Evolutionary conservation across 202 grass and related monocot genomes (phyloP), one percentile per base, ranked within the genome.

Genomic region (Setaria viridis): DNA sequence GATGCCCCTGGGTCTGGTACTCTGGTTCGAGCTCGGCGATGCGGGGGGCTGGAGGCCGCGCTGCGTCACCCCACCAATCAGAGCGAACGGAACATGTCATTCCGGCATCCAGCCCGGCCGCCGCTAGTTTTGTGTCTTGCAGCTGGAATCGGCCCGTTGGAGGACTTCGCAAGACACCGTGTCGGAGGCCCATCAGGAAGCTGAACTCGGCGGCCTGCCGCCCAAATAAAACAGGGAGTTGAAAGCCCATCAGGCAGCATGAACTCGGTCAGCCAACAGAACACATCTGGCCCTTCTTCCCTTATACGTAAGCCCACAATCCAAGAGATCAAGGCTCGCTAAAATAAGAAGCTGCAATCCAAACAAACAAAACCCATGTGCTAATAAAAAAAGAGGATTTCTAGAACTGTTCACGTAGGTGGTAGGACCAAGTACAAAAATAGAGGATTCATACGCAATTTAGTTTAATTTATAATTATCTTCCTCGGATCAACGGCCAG

Each of bases 61-160:
- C 35, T 32, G 55, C 76, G 11, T 86, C 67, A 63, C 46, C 62
- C 76, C 3, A 80, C 84, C 84, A 86, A 84, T 88, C 67, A 72
- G 37, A 65, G 53, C n/a, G 4, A 48, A 51, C 29, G n/a, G 37
- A 82, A 71, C 85, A 30, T 25, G 70, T 56, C 78, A 75, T 49
- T 19, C 37, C 37, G 15, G 21, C 62, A 64, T 34, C 59, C 25
- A 13, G 59, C n/a, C 9, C 9, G 25, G 59, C 25, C 62, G 62
- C 62, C 30, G 5, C 30, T 15, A 15, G 62, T 55, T 70, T 73
- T 32, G 69, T 32, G 46, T 30, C 30, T 19, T 39, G 72, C 49
- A 12, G 30, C 15, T n/a, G 72, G 72, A 75, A 75, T 3, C 30
- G 15, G 49, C 47, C 43, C 43, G 39, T 20, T 70, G 39, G 67